phyloP scores from a whole-genome alignment of 768 basidiomycete species.

The Pleurotus platypus region DNA sequence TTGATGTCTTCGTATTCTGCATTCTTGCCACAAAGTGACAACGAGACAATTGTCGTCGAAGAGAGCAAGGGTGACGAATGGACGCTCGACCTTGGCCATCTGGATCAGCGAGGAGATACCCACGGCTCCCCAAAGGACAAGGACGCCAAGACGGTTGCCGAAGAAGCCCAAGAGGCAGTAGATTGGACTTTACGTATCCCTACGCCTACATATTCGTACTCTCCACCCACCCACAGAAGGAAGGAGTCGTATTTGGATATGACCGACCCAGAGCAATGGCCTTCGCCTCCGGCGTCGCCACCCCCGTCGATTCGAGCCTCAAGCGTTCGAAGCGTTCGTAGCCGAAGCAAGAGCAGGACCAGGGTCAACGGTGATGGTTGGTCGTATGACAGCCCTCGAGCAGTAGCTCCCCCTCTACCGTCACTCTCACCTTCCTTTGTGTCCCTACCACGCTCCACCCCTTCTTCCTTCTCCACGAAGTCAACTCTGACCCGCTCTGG shows the following conservation, averaged over 20 bases:
- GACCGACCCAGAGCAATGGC: slow-evolving; percentile 3
- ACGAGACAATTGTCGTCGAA: neutral
- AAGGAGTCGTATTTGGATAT: slow-evolving; percentile 4
- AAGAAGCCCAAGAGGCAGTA: neutral
- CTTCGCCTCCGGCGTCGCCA: neutral
- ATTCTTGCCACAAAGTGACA: neutral
- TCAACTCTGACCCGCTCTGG: neutral
- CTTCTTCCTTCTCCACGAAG: neutral
- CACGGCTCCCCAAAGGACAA: neutral
- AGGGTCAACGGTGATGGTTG: neutral
- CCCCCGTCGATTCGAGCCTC: neutral
- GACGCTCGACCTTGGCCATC: neutral
- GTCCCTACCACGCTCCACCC: neutral
- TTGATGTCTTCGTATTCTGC: neutral
- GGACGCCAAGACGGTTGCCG: neutral
- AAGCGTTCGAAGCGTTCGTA: neutral
- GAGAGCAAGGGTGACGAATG: neutral
- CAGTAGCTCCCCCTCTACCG: neutral
- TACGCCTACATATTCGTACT: neutral
- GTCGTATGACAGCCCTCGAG: neutral
- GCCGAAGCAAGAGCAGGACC: neutral
- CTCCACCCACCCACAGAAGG: neutral
- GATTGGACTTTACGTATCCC: slow-evolving; percentile 4
- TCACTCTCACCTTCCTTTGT: slow-evolving; percentile 2
- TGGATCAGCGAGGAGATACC: too few species aligned